Evolutionary conservation across 169 alveolate species (phyloP), one percentile per base, ranked within the genome.

Genomic region (Perkinsus marinus): DNA sequence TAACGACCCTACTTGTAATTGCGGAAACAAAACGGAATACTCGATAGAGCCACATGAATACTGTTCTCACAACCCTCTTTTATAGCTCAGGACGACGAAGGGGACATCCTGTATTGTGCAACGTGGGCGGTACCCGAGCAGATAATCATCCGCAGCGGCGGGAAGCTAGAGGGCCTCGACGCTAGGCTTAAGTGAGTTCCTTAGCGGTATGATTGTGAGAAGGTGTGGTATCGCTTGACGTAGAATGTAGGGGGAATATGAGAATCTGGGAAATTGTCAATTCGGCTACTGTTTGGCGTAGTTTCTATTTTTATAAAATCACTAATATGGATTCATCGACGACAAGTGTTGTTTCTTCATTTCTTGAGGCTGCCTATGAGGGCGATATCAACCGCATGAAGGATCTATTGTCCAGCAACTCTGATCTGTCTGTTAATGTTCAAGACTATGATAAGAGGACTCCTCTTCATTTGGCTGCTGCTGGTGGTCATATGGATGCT

Each of bases 391-490:
- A 57, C 22, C 79, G 79, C 34, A 57, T 57, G 79, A 57, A 57
- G 79, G 79, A 57, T 13, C 79, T 57, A 13, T 57, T 57, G 79
- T 13, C 79, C 34, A 57, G 79, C 22, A 57, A 57, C 79, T 26
- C 79, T 16, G 79, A 10, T 41, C 46, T 41, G 10, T 41, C 46
- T 41, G 46, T 41, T 41, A 41, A 41, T 41, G 46, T 41, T 41
- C 46, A 38, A 34, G 91, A 89, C 36, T 89, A 89, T 43, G 91
- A 89, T 43, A 16, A 38, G 91, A 39, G 91, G 68, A 89, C 91
- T 16, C 91, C 91, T 26, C 91, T 89, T n/a, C 91, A 89, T 47
- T 43, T 89, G 68, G 91, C 91, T 43, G 91, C 91, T n/a, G 19
- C 39, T 43, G n/a, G 34, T 43, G 91, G 91, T 26, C 91, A 89